Evolutionary conservation across 2,329 filamentous ascomycete genomes (phyloP), one percentile per base, ranked within the genome.

Genomic region (Ophioceras dolichostomum): DNA sequence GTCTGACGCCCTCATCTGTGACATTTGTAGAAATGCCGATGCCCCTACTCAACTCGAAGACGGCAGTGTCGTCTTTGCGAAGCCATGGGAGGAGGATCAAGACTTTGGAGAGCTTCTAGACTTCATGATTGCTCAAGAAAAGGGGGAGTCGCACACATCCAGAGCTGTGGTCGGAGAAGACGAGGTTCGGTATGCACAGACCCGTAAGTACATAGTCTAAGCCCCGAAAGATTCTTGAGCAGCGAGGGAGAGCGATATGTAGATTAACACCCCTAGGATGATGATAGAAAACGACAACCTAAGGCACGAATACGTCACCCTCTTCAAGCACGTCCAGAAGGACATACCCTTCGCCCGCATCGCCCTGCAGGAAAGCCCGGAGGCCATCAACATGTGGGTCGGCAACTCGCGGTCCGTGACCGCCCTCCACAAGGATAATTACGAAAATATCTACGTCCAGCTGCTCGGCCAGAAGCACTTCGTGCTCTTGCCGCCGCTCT

Each of bases 371-470:
- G 64, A 68, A 34, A 50, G 60, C 0, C 80, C 83, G 0, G 84
- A 91, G 44, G 84, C 84, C 12, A 71, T 86, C 43, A 91, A 91
- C 52, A 67, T 91, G 49, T 89, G 84, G 84, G 76, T 91, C 35
- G 84, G 84, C 38, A 83, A 84, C 57, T 73, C 74, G 1, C 65
- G 64, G 27, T 83, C 77, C 19, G 66, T 72, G 1, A 88, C 83
- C 0, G 78, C 80, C 0, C 56, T 88, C 38, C 85, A 91, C 59
- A 83, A 81, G 49, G 85, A 91, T 58, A 83, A 82, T 47, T 89
- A 88, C 55, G 83, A 91, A 55, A 91, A 91, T 53, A 68, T 91
- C 1, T 91, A 88, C 54, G 79, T 85, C 2, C 83, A 89, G 49
- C 57, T 89, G 12, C 55, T 76, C 1, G 85, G 84, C 0, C 60